These are phyloP conservation scores for Aspergillus viridinutans DNA, from an alignment of 2,329 filamentous ascomycete genomes.

Conservation along the genomic window DNA sequence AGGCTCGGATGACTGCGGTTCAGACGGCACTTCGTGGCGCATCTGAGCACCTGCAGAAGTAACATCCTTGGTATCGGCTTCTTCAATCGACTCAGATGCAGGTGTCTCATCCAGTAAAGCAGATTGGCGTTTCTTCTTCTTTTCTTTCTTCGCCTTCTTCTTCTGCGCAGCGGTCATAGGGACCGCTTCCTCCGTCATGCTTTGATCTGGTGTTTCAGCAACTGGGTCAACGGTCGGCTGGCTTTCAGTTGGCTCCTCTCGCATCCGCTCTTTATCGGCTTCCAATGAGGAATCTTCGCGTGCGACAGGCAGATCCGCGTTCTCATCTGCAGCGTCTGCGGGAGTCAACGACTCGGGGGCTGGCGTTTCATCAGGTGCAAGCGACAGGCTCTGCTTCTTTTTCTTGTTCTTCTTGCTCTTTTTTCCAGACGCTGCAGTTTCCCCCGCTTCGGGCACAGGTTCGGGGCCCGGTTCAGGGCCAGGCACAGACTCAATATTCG, in stretches of 20 bases:
- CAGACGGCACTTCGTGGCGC: background rate
- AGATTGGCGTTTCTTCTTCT: constrained; percentile 17
- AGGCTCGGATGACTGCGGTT: background rate
- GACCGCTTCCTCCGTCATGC: constrained; percentile 1
- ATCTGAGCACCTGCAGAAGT: background rate
- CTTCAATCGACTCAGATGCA: background rate
- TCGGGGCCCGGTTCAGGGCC: constrained; percentile 8
- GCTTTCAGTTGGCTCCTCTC: constrained; percentile 5
- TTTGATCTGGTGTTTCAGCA: constrained; percentile 1
- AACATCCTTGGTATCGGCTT: background rate
- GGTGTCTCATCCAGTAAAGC: constrained; percentile 3
- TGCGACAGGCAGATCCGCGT: constrained; percentile 1
- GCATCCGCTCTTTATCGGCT: background rate
- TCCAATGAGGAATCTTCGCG: constrained; percentile 1
- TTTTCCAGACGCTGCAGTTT: constrained; percentile 7
- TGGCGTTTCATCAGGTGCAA: constrained; percentile 2
- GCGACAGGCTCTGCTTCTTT: constrained; percentile 11
- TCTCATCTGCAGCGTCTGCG: background rate
- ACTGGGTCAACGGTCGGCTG: constrained; percentile 1
- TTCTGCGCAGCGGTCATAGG: constrained; percentile 20
- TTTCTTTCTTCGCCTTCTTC: constrained; percentile 26
- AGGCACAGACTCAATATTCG: background rate
- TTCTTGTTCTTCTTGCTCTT: constrained; percentile 20
- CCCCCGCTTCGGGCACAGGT: constrained; percentile 11
- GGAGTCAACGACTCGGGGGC: background rate